Evolutionary conservation across 2,329 filamentous ascomycete genomes (phyloP), one percentile per base, ranked within the genome.

Genomic region (Moelleriella libera): DNA sequence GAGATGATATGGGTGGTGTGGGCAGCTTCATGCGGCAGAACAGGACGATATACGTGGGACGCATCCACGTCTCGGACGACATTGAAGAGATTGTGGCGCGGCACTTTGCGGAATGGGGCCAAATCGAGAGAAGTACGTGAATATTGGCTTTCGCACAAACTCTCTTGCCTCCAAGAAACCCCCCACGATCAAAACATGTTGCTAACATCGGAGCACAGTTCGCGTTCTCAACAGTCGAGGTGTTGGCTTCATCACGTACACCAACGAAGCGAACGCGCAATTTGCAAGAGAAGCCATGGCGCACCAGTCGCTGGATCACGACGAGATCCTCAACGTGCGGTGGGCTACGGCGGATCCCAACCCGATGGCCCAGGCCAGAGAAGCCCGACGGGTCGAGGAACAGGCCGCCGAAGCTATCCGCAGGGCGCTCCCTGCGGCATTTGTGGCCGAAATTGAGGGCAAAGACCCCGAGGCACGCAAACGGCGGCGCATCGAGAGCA

Each of bases 331-430:
- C 30, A 98, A 98, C 63, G 89, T 98, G 44, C 77, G 94, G 52
- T 98, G 92, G 92, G 92, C 92, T 41, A 98, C 92, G 0, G 85
- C 88, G 6, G 92, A 98, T 60, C 92, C 92, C 1, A 98, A 98
- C 56, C 92, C 92, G 0, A 82, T 92, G 71, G 88, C 90, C 2
- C 88, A 95, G 63, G 94, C 94, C 53, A 77, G 94, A 50, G 92
- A 98, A 66, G 90, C 85, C 3, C 75, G 84, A 40, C 76, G 83
- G 41, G 83, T 98, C 50, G 92, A 98, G 61, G 92, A 98, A 60
- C 92, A 98, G 63, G 92, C 92, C 2, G 92, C 92, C 0, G 92
- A 96, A 58, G 94, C 92, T 1, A 88, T 98, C 49, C 74, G 92
- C 14, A 75, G 85, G 53, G 90, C 92, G 0, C 69, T 98, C 5